A percentile compares a stretch with the other conserved stretches of the same genome.
Evolutionary conservation across 441 rosid species (phyloP).

Genomic region (Lepidium campestre): DNA sequence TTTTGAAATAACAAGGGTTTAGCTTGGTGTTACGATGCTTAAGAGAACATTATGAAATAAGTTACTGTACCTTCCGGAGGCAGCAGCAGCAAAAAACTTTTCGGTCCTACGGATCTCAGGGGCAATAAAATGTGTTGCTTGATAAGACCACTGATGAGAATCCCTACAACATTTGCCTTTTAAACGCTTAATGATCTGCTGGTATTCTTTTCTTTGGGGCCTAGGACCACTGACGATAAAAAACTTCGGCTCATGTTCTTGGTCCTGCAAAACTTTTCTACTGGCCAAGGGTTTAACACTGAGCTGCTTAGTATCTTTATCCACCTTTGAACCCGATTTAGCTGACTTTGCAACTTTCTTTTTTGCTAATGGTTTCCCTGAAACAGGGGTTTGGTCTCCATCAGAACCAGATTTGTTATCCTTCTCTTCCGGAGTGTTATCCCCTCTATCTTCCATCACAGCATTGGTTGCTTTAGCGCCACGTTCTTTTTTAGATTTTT

Average conservation of each 20-base stretch:
- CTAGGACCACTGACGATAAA: conserved; percentile 77
- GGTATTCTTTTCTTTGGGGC: conserved; percentile 70
- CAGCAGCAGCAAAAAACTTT: conserved; percentile 86
- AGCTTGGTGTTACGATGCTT: neutral
- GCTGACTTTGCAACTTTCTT: conserved; percentile 31
- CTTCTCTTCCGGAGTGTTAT: conserved; percentile 41
- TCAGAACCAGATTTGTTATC: conserved; percentile 26
- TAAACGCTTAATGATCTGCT: conserved; percentile 52
- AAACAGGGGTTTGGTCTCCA: conserved; percentile 19
- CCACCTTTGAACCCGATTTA: conserved; percentile 21
- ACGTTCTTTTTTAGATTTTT: conserved; percentile 2
- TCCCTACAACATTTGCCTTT: conserved; percentile 78
- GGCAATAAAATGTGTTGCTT: conserved; percentile 83
- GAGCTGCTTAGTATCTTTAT: conserved; percentile 27
- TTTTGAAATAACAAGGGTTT: neutral
- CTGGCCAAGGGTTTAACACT: conserved; percentile 17
- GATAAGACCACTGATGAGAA: conserved; percentile 96
- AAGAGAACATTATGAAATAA: neutral
- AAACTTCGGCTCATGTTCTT: conserved; percentile 38
- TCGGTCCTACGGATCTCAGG: conserved; percentile 81
- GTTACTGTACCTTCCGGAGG: conserved; percentile 74
- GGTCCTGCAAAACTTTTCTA: conserved; percentile 19
- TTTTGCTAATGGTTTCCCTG: conserved; percentile 16
- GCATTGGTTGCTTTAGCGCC: neutral
- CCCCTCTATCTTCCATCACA: conserved; percentile 16